Evolutionary conservation across 148 eudicot species (phyloP), one percentile per base, ranked within the genome.

Genomic region (Rhododendron molle): DNA sequence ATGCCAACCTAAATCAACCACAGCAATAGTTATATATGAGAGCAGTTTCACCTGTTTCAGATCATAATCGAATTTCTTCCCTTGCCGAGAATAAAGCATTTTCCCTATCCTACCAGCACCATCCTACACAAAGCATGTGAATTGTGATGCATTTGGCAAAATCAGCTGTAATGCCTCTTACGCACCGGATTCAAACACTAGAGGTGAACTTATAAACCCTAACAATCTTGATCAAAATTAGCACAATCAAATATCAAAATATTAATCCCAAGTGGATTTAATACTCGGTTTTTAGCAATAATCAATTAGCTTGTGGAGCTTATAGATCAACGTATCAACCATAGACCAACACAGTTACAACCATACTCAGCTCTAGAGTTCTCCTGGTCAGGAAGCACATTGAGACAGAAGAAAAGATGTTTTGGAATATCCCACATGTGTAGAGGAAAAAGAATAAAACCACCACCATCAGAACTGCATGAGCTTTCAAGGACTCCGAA

Each of bases 31-130:
- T 40, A 7, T 38, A 30, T 16, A 38, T 54, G 40, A 26, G 21
- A 76, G 46, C 40, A 84, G 67, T 52, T 47, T 74, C 87, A 97
- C 99, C 93, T 97, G 99, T 90, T 97, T 97, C 72, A 97, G 90
- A 89, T 97, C 99, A 89, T 94, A 97, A 89, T 97, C 99, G 85
- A 97, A 97, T 87, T 97, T 97, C 92, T 90, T 97, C 86, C 98
- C 99, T 89, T 97, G 99, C 43, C 98, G 91, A 87, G 99, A 89
- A 92, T 92, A 97, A 78, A 97, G 93, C 99, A 97, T 95, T 90
- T 97, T 97, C 78, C 99, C 99, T 43, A 97, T 92, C 82, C 99
- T 92, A 28, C 99, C 99, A 85, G 99, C 98, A 80, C 98, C 99
- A 93, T 97, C 98, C 99, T 97, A 83, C 85, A 86, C 49, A 40